Evolutionary conservation across 1,284 basidiomycete genomes (phyloP).

Genomic region (Ustilago tritici): DNA sequence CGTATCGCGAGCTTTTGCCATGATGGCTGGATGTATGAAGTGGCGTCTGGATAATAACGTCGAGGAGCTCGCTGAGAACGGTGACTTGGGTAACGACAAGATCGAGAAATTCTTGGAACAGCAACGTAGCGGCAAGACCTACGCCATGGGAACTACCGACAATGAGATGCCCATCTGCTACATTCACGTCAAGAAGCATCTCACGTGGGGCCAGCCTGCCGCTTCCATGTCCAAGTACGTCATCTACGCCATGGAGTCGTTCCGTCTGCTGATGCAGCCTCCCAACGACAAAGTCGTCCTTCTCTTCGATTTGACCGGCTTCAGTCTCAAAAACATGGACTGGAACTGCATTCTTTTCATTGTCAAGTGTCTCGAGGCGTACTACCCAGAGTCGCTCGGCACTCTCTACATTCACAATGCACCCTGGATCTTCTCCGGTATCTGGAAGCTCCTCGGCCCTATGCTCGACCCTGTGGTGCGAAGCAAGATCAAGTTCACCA

Average conservation of each 20-base stretch:
- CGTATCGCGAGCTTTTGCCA: conserved; percentile 69
- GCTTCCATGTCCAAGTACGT: conserved; percentile 70
- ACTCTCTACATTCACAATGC: conserved; percentile 70
- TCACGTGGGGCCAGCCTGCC: conserved; percentile 64
- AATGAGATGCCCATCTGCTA: conserved; percentile 68
- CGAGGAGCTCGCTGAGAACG: conserved; percentile 68
- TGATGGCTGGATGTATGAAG: conserved; percentile 68
- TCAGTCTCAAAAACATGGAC: conserved; percentile 66
- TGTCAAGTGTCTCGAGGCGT: conserved; percentile 68
- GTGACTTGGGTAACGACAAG: conserved; percentile 68
- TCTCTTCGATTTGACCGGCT: conserved; percentile 69
- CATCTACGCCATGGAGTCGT: conserved; percentile 69
- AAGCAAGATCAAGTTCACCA: conserved; percentile 66
- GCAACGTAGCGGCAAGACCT: conserved; percentile 68
- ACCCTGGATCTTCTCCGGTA: conserved; percentile 70
- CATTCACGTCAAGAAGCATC: conserved; percentile 65
- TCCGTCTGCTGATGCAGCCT: conserved; percentile 67
- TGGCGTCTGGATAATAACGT: conserved; percentile 68
- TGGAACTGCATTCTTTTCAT: conserved; percentile 64
- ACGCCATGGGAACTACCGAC: conserved; percentile 68
- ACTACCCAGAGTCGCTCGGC: conserved; percentile 70
- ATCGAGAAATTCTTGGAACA: conserved; percentile 70
- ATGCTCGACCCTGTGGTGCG: conserved; percentile 68
- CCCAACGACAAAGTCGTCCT: conserved; percentile 69
- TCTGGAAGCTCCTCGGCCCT: conserved; percentile 67